phyloP scores from a whole-genome alignment of 352 stramenopile species.

The Halophytophthora batemanensis region DNA sequence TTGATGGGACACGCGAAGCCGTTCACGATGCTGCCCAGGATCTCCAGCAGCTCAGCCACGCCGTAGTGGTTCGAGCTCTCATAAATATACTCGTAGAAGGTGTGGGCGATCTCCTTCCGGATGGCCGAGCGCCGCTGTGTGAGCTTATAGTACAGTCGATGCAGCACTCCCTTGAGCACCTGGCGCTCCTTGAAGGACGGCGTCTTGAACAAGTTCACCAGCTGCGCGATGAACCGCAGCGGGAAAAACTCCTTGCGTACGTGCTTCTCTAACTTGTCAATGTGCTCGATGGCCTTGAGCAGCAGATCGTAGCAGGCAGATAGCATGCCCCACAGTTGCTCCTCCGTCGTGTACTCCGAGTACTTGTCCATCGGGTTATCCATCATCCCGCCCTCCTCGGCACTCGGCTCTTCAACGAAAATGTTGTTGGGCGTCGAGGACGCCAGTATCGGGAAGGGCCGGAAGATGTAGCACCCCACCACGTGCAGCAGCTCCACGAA shows the following conservation, averaged over 20 bases:
- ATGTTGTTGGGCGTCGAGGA: constrained; percentile 66
- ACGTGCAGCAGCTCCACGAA: constrained; percentile 80
- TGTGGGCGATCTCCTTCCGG: constrained; percentile 84
- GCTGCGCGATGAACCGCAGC: constrained; percentile 72
- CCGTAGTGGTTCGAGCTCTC: constrained; percentile 87
- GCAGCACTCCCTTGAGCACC: constrained; percentile 82
- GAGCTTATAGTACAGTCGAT: constrained; percentile 90
- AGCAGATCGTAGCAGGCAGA: constrained; percentile 81
- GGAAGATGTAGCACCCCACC: constrained; percentile 82
- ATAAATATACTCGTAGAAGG: constrained; percentile 93
- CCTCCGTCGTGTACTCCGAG: constrained; percentile 79
- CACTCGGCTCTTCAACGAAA: constrained; percentile 78
- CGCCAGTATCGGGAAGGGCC: constrained; percentile 54
- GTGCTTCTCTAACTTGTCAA: constrained; percentile 87
- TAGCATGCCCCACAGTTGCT: constrained; percentile 79
- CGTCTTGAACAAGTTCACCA: constrained; percentile 85
- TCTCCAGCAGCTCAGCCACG: constrained; percentile 84
- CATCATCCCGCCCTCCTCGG: constrained; percentile 46
- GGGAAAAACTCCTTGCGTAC: constrained; percentile 85
- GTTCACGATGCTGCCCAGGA: constrained; percentile 88
- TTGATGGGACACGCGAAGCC: constrained; percentile 89
- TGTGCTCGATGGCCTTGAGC: constrained; percentile 84
- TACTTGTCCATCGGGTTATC: constrained; percentile 84
- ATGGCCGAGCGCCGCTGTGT: constrained; percentile 85
- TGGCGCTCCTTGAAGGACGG: constrained; percentile 86